A percentile compares a stretch with the other conserved stretches of the same genome.
Conservation (phyloP, 1,284 basidiomycete genomes). For the Ceraceosorus guamensis region DNA sequence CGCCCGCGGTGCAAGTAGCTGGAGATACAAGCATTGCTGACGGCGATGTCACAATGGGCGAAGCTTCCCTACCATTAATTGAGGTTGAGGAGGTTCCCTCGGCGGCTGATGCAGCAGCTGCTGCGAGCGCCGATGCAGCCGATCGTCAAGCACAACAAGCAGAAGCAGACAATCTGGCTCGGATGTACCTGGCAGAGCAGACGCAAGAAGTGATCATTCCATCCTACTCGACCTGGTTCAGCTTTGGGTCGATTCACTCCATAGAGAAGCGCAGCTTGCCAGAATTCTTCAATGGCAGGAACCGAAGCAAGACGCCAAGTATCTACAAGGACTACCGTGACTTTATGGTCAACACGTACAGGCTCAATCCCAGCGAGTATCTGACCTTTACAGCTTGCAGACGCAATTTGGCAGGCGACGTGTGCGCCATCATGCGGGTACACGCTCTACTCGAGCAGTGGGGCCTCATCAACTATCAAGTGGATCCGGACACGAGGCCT, state of each 20-base stretch:
- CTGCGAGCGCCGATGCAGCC: slow-evolving; percentile 57
- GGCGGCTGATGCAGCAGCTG: slow-evolving; percentile 50
- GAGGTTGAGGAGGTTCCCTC: too few relatives aligned
- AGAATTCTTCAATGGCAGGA: slow-evolving; percentile 96
- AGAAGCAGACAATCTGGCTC: slow-evolving; percentile 73
- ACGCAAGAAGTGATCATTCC: slow-evolving; percentile 90
- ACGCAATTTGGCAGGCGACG: slow-evolving; percentile 91
- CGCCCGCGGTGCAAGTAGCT: slow-evolving; percentile 16
- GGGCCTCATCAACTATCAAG: slow-evolving; percentile 99
- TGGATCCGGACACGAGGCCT: slow-evolving; percentile 92
- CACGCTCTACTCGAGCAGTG: slow-evolving; percentile 98
- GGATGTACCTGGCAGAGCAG: slow-evolving; percentile 90
- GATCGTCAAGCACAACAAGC: slow-evolving; percentile 69
- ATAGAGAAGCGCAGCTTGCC: slow-evolving; percentile 88
- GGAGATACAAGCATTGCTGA: slow-evolving; percentile 23
- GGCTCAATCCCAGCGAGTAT: slow-evolving; percentile 88
- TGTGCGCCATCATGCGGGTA: slow-evolving; percentile 97
- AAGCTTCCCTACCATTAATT: not conserved
- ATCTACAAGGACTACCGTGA: slow-evolving; percentile 99
- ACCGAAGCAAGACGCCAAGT: slow-evolving; percentile 76
- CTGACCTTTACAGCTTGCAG: slow-evolving; percentile 95
- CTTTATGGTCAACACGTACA: slow-evolving; percentile 99
- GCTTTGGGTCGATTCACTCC: slow-evolving; percentile 84
- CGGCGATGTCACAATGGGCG: slow-evolving; percentile 35
- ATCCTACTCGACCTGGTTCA: slow-evolving; percentile 96